phyloP scores from a whole-genome alignment of 2,329 filamentous ascomycete species.

The Coleophoma eucalyptorum region DNA sequence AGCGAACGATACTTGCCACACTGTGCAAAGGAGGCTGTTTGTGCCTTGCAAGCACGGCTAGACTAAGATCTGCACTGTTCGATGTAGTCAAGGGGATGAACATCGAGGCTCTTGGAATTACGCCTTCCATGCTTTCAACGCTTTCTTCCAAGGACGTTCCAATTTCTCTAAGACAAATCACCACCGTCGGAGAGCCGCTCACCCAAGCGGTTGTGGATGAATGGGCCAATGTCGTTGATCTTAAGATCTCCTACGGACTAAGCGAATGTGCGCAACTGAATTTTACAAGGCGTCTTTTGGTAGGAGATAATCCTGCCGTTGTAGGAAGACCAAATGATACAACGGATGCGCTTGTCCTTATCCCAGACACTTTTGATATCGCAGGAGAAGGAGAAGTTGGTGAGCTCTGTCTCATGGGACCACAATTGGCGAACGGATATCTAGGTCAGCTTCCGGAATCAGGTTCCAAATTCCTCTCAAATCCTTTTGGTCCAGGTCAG shows the following conservation, averaged over 20 bases:
- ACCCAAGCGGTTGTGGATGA: background rate
- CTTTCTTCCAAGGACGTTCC: background rate
- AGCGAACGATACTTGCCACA: conserved; percentile 39
- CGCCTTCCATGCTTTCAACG: background rate
- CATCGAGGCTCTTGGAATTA: background rate
- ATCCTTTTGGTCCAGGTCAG: background rate
- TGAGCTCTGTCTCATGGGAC: background rate
- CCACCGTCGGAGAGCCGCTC: background rate
- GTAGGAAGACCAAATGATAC: background rate
- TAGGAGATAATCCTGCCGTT: background rate
- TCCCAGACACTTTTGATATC: background rate
- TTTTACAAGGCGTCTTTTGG: background rate
- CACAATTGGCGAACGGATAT: background rate
- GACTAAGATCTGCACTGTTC: background rate
- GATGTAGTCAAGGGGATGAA: background rate
- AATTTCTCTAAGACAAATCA: background rate
- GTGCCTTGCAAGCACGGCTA: background rate
- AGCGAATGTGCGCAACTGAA: background rate
- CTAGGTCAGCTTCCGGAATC: background rate
- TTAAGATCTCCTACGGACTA: background rate
- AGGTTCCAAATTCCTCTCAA: background rate
- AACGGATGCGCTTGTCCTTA: background rate
- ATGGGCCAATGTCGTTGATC: background rate
- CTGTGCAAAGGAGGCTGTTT: background rate
- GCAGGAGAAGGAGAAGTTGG: background rate